phyloP scores from a whole-genome alignment of 768 basidiomycete genomes.

The Tulasnella sp. region DNA sequence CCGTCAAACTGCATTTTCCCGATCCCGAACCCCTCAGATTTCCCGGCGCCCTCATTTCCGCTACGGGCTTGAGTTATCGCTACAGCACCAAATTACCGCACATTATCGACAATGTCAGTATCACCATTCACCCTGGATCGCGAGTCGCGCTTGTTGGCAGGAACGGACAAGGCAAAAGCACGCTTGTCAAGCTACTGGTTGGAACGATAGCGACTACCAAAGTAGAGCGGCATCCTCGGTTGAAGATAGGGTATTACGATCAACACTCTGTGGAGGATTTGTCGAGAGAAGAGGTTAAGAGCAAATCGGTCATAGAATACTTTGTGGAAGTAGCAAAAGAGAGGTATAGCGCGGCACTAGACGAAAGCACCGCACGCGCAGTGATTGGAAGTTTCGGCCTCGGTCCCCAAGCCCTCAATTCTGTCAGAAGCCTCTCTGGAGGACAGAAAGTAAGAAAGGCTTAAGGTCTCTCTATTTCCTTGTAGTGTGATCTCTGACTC shows the following conservation, averaged over 20 bases:
- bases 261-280: slow-evolving; percentile 52
- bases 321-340: slow-evolving; percentile 20
- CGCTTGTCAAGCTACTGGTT: slow-evolving; percentile 33
- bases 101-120: slow-evolving; percentile 25
- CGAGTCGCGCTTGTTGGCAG: slow-evolving; percentile 35
- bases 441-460: slow-evolving; percentile 36
- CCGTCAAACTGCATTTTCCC: slow-evolving; percentile 28
- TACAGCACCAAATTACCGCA: slow-evolving; percentile 23
- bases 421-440: slow-evolving; percentile 38
- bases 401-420: slow-evolving; percentile 35
- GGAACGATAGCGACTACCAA: slow-evolving; percentile 31
- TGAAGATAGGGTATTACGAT: slow-evolving; percentile 47
- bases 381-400: slow-evolving; percentile 37
- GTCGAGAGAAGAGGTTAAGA: slow-evolving; percentile 23
- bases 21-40: slow-evolving; percentile 26
- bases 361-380: slow-evolving; percentile 31
- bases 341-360: slow-evolving; percentile 16
- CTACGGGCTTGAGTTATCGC: slow-evolving; percentile 26
- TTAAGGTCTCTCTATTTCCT: not conserved
- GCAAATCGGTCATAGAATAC: slow-evolving; percentile 24
- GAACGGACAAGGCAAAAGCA: slow-evolving; percentile 49
- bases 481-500: not conserved
- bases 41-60: slow-evolving; percentile 26
- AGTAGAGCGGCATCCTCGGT: slow-evolving; percentile 40
- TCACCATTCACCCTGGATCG: slow-evolving; percentile 31